Percentiles rank a stretch among this genome's conserved stretches.
phyloP scores from a whole-genome alignment of 352 stramenopile species.

The Globisporangium megalacanthum region DNA sequence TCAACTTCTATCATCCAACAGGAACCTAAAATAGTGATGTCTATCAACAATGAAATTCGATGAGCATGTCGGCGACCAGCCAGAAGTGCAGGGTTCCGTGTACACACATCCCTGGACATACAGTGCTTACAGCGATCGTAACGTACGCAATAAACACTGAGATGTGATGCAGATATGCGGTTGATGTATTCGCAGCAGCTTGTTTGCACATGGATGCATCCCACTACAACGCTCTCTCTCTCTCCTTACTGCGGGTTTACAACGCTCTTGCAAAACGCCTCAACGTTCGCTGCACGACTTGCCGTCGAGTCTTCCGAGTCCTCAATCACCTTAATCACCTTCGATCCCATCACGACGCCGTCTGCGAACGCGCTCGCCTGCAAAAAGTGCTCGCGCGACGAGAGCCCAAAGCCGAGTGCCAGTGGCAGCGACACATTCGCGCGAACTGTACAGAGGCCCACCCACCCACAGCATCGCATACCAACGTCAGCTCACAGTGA shows the following conservation, averaged over 20 bases:
- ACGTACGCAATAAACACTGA: too few species aligned
- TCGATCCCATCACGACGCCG: constrained; percentile 86
- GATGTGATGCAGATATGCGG: too few species aligned
- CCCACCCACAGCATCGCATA: constrained; percentile 4
- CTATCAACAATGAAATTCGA: too few species aligned
- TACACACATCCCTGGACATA: too few species aligned
- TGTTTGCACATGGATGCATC: too few species aligned
- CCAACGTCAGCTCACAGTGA: neutral
- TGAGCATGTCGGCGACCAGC: too few species aligned
- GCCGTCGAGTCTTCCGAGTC: constrained; percentile 53
- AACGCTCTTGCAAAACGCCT: constrained; percentile 77
- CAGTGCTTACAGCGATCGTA: too few species aligned
- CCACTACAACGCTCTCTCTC: too few species aligned
- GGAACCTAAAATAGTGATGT: too few species aligned
- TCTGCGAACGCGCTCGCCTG: constrained; percentile 92
- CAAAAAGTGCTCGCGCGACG: constrained; percentile 87
- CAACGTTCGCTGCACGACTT: constrained; percentile 59
- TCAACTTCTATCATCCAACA: too few species aligned
- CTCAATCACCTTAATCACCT: constrained; percentile 85
- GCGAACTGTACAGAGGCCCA: constrained; percentile 47
- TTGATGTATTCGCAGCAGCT: too few species aligned
- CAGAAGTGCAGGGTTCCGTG: too few species aligned
- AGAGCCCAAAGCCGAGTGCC: constrained; percentile 97
- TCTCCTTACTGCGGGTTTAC: constrained; percentile 35
- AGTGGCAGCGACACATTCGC: constrained; percentile 86